Conservation (phyloP, 2,329 filamentous ascomycete species). For the Monosporascus sp. region DNA sequence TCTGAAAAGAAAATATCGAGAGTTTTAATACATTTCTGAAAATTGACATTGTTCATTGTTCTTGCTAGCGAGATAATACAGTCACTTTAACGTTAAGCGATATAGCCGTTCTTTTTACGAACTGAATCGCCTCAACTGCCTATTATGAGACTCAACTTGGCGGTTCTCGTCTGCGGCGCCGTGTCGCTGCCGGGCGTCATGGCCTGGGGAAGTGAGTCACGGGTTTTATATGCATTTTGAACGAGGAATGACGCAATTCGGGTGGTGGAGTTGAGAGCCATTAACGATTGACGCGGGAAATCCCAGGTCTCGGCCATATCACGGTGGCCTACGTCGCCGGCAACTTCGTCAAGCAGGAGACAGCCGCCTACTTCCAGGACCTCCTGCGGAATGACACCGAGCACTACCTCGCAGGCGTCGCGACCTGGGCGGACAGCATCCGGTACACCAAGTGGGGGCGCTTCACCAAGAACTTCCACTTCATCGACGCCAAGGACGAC, state of each 20-base stretch:
- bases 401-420: conserved; percentile 57
- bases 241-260: background rate
- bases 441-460: conserved; percentile 58
- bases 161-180: conserved; percentile 21
- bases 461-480: conserved; percentile 60
- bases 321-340: conserved; percentile 59
- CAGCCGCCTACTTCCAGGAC: conserved; percentile 50
- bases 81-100: too few relatives aligned
- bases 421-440: conserved; percentile 63
- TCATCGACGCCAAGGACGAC: conserved; percentile 62
- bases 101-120: too few relatives aligned
- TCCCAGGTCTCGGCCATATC: conserved; percentile 57
- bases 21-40: too few relatives aligned
- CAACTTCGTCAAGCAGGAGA: conserved; percentile 52
- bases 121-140: background rate
- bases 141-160: conserved; percentile 25
- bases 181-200: conserved; percentile 27
- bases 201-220: conserved; percentile 37
- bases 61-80: too few relatives aligned
- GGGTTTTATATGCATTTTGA: background rate
- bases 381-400: conserved; percentile 49
- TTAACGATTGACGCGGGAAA: conserved; percentile 4
- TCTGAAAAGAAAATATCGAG: background rate
- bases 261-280: background rate
- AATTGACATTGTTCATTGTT: too few relatives aligned